Evolutionary conservation across 176 grass and related monocot genomes (phyloP), one percentile per base, ranked within the genome.

Genomic region (Rhynchospora breviuscula): DNA sequence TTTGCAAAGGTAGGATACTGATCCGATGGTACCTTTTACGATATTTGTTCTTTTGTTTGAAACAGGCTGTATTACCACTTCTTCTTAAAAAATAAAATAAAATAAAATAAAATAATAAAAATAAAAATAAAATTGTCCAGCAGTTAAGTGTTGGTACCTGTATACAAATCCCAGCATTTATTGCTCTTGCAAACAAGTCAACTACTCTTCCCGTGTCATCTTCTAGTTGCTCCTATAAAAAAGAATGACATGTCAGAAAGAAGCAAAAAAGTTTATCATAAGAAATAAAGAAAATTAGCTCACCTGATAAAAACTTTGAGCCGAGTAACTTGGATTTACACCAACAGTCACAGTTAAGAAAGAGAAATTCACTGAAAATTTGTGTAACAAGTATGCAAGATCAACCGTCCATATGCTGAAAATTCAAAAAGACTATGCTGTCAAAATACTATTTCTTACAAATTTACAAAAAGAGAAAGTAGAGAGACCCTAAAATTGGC

Each of bases 331-430:
- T 2, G 95, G 95, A 59, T 97, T 97, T 80, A 91, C 92, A 82
- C 95, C 92, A 48, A 97, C 58, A 63, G 92, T 97, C n/a, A 98
- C 92, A 17, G 95, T 98, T 22, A 91, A 90, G 86, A 98, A 98
- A 25, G 87, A 93, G 88, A 98, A 98, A 63, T 78, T 79, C 69
- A 98, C 90, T 53, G 92, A 91, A 85, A 98, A 98, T 78, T 86
- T 98, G 57, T 94, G 89, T 29, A 94, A 87, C 64, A 98, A 76
- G 82, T 87, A 93, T 29, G 95, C 95, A 60, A 98, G 84, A 85
- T 98, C 92, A 53, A 98, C 92, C 22, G 95, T 98, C 92, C 95
- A 98, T 61, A 91, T 85, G 84, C 95, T 94, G 92, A 54, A 93
- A 79, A 75, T 65, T 40, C 1, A 29, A 0, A 0, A 23, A 61